phyloP scores from a whole-genome alignment of 2,329 filamentous ascomycete genomes.

The Aspergillus proliferans region DNA sequence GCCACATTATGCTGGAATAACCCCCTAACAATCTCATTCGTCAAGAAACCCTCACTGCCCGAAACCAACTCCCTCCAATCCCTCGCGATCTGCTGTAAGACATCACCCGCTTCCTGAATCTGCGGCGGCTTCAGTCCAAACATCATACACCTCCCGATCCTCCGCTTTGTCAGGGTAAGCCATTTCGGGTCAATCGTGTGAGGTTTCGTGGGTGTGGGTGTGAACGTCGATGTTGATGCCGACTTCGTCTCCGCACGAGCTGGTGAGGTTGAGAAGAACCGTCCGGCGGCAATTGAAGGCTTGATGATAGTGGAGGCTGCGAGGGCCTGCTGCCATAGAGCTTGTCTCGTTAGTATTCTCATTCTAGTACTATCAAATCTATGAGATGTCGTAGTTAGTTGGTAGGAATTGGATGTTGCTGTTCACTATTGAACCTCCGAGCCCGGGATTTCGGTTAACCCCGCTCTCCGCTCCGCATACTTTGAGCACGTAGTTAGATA shows the following conservation, averaged over 20 bases:
- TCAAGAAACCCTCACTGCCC: constrained; percentile 70
- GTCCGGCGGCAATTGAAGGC: constrained; percentile 4
- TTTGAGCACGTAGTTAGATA: background rate
- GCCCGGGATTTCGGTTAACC: constrained; percentile 6
- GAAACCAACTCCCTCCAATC: constrained; percentile 69
- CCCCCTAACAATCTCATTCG: constrained; percentile 54
- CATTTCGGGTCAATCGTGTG: constrained; percentile 51
- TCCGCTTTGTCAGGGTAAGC: constrained; percentile 61
- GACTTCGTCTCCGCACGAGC: constrained; percentile 6
- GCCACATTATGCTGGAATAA: constrained; percentile 62
- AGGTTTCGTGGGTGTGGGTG: constrained; percentile 14
- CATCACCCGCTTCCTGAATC: constrained; percentile 49
- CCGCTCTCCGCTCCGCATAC: constrained; percentile 5
- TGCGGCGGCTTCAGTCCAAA: constrained; percentile 63
- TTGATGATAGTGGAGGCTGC: constrained; percentile 7
- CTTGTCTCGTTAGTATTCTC: constrained; percentile 18
- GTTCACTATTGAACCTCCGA: background rate
- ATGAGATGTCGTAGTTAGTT: constrained; percentile 1
- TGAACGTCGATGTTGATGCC: background rate
- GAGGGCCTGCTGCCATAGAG: constrained; percentile 14
- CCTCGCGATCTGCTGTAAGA: constrained; percentile 54
- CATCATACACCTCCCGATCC: constrained; percentile 67
- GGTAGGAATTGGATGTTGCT: constrained; percentile 2
- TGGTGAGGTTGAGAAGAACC: constrained; percentile 18
- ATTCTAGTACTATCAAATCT: background rate